These are phyloP conservation scores for Fusarium musae DNA, from an alignment of 2,329 filamentous ascomycete genomes.

Conservation along the genomic window DNA sequence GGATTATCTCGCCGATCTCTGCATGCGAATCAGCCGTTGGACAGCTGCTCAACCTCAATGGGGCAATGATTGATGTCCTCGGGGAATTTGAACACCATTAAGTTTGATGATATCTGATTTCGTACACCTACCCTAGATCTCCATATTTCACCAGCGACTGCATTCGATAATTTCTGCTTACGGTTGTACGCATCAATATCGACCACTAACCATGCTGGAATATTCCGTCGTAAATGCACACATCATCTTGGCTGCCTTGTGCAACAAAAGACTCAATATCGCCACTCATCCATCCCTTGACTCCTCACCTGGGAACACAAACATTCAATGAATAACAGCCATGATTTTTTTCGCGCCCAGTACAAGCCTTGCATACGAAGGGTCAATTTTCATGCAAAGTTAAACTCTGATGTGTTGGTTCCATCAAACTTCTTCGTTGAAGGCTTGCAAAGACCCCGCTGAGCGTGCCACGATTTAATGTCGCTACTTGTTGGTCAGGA, in stretches of 20 bases:
- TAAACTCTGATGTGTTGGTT: constrained; percentile 7
- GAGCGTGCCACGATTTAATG: constrained; percentile 18
- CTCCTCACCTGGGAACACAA: background rate
- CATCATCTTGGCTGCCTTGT: background rate
- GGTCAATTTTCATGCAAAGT: background rate
- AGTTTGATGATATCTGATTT: background rate
- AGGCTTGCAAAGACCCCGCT: constrained; percentile 26
- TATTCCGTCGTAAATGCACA: background rate
- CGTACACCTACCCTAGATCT: constrained; percentile 3
- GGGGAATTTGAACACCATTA: constrained; percentile 6
- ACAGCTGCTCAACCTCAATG: constrained; percentile 22
- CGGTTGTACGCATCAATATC: background rate
- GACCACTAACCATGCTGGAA: background rate
- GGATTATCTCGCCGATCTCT: constrained; percentile 19
- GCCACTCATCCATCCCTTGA: background rate
- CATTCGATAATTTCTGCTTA: background rate
- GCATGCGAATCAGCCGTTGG: constrained; percentile 29
- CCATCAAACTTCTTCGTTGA: constrained; percentile 16
- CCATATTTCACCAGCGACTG: background rate
- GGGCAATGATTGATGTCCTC: constrained; percentile 13
- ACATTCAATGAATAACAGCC: background rate
- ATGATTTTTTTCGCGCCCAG: background rate
- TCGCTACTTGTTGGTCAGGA: constrained; percentile 13
- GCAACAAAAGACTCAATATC: background rate
- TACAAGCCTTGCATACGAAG: background rate